A percentile compares a stretch with the other conserved stretches of the same genome.
phyloP scores from a whole-genome alignment of 2,329 filamentous ascomycete species.

The Fusarium dlaminii region DNA sequence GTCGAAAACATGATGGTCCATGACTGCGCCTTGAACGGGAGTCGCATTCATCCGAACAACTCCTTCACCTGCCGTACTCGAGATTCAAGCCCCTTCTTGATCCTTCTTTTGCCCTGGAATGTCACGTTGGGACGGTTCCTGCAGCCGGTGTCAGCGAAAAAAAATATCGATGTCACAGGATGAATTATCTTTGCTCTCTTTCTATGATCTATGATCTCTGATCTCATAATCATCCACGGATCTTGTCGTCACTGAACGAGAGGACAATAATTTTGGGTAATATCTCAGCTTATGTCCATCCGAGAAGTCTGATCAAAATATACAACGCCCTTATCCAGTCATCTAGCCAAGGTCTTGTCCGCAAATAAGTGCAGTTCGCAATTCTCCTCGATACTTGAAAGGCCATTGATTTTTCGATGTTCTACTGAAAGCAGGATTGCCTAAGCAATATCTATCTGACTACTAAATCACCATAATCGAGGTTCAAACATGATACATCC shows the following conservation, averaged over 20 bases:
- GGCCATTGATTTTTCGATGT: not conserved
- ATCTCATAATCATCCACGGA: too few species aligned
- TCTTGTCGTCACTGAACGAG: not conserved
- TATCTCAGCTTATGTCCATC: not conserved
- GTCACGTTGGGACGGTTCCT: not conserved
- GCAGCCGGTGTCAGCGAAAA: not conserved
- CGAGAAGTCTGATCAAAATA: not conserved
- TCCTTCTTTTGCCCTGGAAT: not conserved
- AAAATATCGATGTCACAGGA: not conserved
- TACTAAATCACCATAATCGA: not conserved
- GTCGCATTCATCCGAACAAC: not conserved
- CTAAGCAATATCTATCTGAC: not conserved
- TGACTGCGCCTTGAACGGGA: not conserved
- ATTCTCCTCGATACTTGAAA: not conserved
- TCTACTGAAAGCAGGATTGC: not conserved
- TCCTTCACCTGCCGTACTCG: not conserved
- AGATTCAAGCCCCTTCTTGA: not conserved
- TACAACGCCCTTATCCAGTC: not conserved
- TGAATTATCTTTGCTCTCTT: not conserved
- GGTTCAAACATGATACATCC: not conserved
- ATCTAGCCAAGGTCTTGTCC: not conserved
- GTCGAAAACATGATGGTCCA: not conserved
- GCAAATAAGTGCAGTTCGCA: too few species aligned
- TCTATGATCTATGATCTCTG: not conserved
- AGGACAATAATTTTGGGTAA: not conserved